Base-by-base conservation (phyloP, 805 yeast genomes). In the Suhomyces kilbournensis region DNA sequence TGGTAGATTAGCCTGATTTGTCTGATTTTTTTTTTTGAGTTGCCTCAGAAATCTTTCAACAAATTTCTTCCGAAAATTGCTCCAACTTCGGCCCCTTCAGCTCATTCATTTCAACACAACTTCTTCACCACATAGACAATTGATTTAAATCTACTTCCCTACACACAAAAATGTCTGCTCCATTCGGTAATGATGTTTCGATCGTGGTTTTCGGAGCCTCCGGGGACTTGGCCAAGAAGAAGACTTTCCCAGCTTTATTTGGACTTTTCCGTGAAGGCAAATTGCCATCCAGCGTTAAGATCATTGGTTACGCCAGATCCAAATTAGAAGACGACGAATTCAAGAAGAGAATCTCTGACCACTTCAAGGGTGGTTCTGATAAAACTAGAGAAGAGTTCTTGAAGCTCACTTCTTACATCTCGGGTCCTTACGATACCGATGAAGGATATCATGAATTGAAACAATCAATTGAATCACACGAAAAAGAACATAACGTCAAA, bases 201-300 rank as follows among this genome's bases (percentile, higher is more conserved):
- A 78, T 92, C 62, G 89, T 86, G 25, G 96, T 92, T 28, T 88
- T 91, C 62, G 97, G 97, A 49, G 97, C 97, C 44, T 88, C 96
- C 20, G 97, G 97, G 49, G 97, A 92, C 69, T 77, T 92, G 58
- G 97, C 97, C 51, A 90, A 90, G 76, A 92, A 92, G 84, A 92
- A 92, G 75, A 92, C 97, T 2, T 90, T 89, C 72, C 96, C 96
- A 8, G 93, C 94, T 3, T 71, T 88, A 19, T 88, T 87, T 62
- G 96, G 94, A 9, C 77, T 88, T 38, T 82, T 62, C 62, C 60
- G 68, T 39, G 77, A 92, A 67, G 96, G 96, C 40, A 84, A 83
- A 58, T 76, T 93, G 52, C 89, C 96, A 8, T 63, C 74, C 10
- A 69, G 84, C 26, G 84, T 88, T 38, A 82, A 83, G 64, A 90